Conservation (phyloP, 2,329 filamentous ascomycete species). For the Botrytis squamosa region DNA sequence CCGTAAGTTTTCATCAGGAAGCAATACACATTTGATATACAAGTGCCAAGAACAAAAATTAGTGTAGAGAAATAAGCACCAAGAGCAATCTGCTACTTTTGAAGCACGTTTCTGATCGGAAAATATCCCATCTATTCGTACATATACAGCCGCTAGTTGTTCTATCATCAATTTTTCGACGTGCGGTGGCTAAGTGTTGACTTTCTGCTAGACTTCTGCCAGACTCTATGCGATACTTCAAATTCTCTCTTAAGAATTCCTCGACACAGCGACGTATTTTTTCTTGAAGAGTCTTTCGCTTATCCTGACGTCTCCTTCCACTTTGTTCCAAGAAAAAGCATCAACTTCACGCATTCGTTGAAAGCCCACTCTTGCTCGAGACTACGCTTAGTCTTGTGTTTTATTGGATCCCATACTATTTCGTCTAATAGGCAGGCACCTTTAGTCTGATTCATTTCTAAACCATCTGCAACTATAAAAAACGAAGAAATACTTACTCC, state of each 20-base stretch:
- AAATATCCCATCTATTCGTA: background rate
- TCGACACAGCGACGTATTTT: background rate
- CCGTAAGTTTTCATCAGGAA: too few relatives aligned
- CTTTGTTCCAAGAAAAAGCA: background rate
- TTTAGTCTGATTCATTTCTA: background rate
- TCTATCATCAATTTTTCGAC: background rate
- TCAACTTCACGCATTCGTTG: background rate
- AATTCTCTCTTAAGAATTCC: background rate
- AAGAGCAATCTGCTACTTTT: background rate
- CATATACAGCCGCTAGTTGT: background rate
- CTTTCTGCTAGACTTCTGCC: background rate
- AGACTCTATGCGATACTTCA: background rate
- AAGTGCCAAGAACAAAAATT: too few relatives aligned
- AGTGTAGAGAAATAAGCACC: too few relatives aligned
- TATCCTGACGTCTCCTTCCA: background rate
- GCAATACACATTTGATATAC: too few relatives aligned
- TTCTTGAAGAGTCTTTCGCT: background rate
- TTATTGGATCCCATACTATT: background rate
- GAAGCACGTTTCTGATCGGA: background rate
- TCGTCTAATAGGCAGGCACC: background rate
- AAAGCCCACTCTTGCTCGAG: background rate
- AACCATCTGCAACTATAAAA: background rate
- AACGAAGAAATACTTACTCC: background rate
- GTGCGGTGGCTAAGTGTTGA: background rate
- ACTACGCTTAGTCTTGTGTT: background rate